Conservation (phyloP, 31 red algal genomes). For the Endocladia muricata region DNA sequence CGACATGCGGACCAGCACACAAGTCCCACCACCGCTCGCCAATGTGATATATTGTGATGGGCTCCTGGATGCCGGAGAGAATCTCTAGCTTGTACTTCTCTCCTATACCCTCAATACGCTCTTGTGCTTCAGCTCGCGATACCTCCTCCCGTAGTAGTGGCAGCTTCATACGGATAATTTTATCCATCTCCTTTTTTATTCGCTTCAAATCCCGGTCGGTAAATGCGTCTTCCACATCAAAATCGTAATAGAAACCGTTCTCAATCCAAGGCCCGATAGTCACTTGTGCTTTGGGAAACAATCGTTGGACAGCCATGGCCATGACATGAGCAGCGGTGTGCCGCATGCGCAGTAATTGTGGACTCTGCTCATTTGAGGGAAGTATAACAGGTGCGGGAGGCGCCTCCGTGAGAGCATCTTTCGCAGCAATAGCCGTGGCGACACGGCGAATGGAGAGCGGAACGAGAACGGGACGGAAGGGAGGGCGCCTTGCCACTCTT, state of each 20-base stretch:
- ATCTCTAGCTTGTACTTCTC: constrained; percentile 99
- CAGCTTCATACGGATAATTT: constrained; percentile 85
- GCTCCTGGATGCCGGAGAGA: constrained; percentile 76
- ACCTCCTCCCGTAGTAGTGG: constrained; percentile 82
- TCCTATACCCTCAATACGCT: constrained; percentile 63
- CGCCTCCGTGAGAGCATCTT: background rate
- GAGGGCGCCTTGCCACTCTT: too few species aligned
- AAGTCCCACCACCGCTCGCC: constrained; percentile 99
- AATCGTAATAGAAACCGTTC: constrained; percentile 99
- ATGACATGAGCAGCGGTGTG: constrained; percentile 98
- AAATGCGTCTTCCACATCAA: constrained; percentile 78
- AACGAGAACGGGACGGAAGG: background rate
- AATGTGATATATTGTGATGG: constrained; percentile 93
- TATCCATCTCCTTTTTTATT: constrained; percentile 97
- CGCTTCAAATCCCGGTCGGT: constrained; percentile 82
- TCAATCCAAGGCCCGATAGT: constrained; percentile 99
- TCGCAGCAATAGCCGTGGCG: background rate
- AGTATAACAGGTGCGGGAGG: constrained; percentile 36
- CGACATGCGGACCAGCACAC: constrained; percentile 98
- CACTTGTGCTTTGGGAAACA: constrained; percentile 97
- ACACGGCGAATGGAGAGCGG: background rate
- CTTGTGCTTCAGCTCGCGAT: constrained; percentile 69
- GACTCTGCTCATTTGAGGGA: constrained; percentile 78
- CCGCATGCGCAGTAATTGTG: constrained; percentile 70
- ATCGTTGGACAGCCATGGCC: constrained; percentile 97